Percentiles rank a stretch among this genome's conserved stretches.
Evolutionary conservation across 2,329 filamentous ascomycete genomes (phyloP).

Genomic region (Neocatenulostroma microsporum): DNA sequence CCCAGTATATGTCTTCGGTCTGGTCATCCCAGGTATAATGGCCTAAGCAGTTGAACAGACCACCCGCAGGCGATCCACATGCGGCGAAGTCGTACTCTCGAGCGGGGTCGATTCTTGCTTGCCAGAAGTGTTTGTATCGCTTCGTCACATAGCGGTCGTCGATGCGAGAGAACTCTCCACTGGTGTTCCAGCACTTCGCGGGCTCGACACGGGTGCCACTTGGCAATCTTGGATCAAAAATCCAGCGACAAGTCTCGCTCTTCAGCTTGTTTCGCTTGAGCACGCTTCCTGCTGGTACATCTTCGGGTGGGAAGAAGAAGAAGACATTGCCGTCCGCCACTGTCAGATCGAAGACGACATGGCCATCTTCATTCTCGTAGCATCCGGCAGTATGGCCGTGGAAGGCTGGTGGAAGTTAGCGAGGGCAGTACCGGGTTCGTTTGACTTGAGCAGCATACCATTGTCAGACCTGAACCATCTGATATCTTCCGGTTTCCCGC

Average conservation of each 20-base stretch:
- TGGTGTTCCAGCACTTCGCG: conserved; percentile 30
- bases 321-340: conserved; percentile 39
- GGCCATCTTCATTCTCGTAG: conserved; percentile 33
- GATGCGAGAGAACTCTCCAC: conserved; percentile 39
- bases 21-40: conserved; percentile 17
- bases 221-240: conserved; percentile 30
- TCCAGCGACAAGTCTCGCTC: conserved; percentile 38
- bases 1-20: conserved; percentile 28
- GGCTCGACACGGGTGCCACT: conserved; percentile 9
- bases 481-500: conserved; percentile 4
- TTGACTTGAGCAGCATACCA: conserved; percentile 27
- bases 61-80: conserved; percentile 5
- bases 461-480: conserved; percentile 6
- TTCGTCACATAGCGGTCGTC: conserved; percentile 39
- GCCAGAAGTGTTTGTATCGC: conserved; percentile 34
- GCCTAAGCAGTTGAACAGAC: conserved; percentile 15
- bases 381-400: conserved; percentile 33
- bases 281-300: conserved; percentile 16
- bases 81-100: conserved; percentile 2
- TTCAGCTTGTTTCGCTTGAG: conserved; percentile 27
- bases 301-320: conserved; percentile 36
- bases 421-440: background rate
- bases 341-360: conserved; percentile 33
- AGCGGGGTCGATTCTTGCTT: conserved; percentile 28
- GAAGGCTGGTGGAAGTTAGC: background rate